Evolutionary conservation across 2,329 filamentous ascomycete species (phyloP), one percentile per base, ranked within the genome.

Genomic region (Colletotrichum spaethianum): DNA sequence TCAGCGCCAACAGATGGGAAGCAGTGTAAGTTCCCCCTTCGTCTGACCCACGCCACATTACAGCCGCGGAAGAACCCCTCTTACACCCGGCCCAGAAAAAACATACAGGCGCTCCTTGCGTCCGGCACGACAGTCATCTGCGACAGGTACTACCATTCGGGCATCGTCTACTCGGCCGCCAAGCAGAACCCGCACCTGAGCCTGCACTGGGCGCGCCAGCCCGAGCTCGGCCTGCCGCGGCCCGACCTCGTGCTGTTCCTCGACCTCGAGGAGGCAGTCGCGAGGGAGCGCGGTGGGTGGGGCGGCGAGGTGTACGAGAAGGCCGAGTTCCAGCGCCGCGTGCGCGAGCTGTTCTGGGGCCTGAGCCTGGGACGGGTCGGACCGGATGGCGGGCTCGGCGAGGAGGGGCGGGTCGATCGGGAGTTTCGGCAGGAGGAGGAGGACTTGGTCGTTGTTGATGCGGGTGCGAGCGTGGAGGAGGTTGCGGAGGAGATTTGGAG

Each of bases 131-230:
- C 91, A 0, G 88, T 99, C 40, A 86, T 99, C 48, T 92, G 96
- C 75, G 96, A 99, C 82, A 92, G 96, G 59, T 99, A 98, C 84
- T 97, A 97, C 80, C 96, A 98, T 85, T 96, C 93, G 26, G 96
- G 96, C 65, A 93, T 95, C 69, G 94, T 98, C 61, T 99, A 98
- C 84, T 94, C 92, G 31, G 94, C 94, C 0, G 96, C 96, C 4
- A 98, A 98, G 80, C 86, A 90, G 55, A 94, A 94, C 76, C 89
- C 92, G 0, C 81, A 85, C 2, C 87, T 98, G 16, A 85, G 88
- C 0, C 85, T 98, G 0, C 83, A 88, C 0, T 99, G 96, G 95
- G 95, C 94, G 9, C 91, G 94, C 76, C 88, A 91, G 20, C 94
- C 95, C 1, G 96, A 98, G 77, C 88, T 94, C 18, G 96, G 96